Percentiles rank a stretch among this genome's conserved stretches.
Conservation (phyloP, 441 rosid species). For the Flueggea neowawraea region DNA sequence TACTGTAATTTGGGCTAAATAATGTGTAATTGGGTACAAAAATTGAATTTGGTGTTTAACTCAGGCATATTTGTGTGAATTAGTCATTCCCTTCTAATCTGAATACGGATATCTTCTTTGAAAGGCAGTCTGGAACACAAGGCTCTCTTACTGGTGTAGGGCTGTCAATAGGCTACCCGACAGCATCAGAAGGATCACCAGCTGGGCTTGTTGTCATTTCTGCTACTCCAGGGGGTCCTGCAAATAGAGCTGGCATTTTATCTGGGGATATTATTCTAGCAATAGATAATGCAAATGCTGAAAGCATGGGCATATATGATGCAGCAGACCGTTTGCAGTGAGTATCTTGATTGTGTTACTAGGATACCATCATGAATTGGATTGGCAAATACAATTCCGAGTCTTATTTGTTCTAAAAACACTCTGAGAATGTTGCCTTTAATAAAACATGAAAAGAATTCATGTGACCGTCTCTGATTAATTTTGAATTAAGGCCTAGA, state of each 20-base stretch:
- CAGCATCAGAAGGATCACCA: conserved; percentile 45
- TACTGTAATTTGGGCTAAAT: conserved; percentile 10
- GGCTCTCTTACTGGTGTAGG: conserved; percentile 97
- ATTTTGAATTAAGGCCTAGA: too few relatives aligned
- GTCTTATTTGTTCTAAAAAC: too few relatives aligned
- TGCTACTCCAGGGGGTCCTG: conserved; percentile 94
- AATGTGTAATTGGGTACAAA: conserved; percentile 1
- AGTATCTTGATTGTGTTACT: conserved; percentile 22
- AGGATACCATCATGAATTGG: too few relatives aligned
- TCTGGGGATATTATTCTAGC: conserved; percentile 81
- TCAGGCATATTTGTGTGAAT: conserved; percentile 5
- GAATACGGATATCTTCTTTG: conserved; percentile 42
- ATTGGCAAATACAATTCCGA: too few relatives aligned
- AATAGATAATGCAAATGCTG: conserved; percentile 61
- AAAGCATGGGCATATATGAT: conserved; percentile 79
- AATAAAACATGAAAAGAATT: background rate
- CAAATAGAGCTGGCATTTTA: conserved; percentile 70
- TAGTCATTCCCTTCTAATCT: conserved; percentile 11
- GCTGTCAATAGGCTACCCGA: conserved; percentile 86
- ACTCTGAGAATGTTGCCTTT: too few relatives aligned
- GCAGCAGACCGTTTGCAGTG: conserved; percentile 93
- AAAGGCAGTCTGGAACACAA: conserved; percentile 98
- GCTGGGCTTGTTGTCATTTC: conserved; percentile 84
- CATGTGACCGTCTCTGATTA: background rate
- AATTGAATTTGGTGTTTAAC: conserved; percentile 2